phyloP scores from a whole-genome alignment of 331 rosid species.

The Dryas integrifolia region DNA sequence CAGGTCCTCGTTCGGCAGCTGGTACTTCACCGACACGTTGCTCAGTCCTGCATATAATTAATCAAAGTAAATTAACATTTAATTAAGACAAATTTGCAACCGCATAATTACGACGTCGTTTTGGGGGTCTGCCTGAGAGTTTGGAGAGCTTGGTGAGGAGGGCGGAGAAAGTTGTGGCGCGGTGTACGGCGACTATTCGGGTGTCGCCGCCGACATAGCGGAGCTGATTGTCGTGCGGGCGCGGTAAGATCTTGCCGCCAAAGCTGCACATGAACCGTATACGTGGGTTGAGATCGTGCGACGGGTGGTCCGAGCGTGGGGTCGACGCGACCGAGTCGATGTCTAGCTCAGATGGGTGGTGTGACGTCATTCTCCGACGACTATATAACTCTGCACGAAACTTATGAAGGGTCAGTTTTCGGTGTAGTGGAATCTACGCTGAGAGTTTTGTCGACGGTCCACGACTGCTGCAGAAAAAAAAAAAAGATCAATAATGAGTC shows the following conservation, averaged over 20 bases:
- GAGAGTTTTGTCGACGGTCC: no score
- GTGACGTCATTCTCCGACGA: slow-evolving; percentile 45
- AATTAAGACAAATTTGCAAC: no score
- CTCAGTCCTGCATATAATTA: slow-evolving; percentile 44
- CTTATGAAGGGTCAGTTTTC: neutral
- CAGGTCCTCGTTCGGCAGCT: slow-evolving; percentile 93
- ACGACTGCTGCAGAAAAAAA: no score
- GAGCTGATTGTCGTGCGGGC: slow-evolving; percentile 89
- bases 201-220: slow-evolving; percentile 98
- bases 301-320: slow-evolving; percentile 61
- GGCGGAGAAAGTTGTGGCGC: slow-evolving; percentile 57
- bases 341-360: slow-evolving; percentile 49
- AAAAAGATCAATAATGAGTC: neutral
- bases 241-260: slow-evolving; percentile 82
- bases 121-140: slow-evolving; percentile 50
- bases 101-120: neutral
- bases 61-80: neutral
- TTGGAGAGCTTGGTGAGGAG: slow-evolving; percentile 72
- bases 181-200: slow-evolving; percentile 72
- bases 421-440: neutral
- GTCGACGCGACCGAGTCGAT: slow-evolving; percentile 68
- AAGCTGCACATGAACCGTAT: slow-evolving; percentile 95
- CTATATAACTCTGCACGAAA: neutral
- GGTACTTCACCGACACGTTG: slow-evolving; percentile 71
- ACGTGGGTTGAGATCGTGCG: slow-evolving; percentile 40